phyloP scores from a whole-genome alignment of 441 rosid genomes.

The Omphalea diandra region DNA sequence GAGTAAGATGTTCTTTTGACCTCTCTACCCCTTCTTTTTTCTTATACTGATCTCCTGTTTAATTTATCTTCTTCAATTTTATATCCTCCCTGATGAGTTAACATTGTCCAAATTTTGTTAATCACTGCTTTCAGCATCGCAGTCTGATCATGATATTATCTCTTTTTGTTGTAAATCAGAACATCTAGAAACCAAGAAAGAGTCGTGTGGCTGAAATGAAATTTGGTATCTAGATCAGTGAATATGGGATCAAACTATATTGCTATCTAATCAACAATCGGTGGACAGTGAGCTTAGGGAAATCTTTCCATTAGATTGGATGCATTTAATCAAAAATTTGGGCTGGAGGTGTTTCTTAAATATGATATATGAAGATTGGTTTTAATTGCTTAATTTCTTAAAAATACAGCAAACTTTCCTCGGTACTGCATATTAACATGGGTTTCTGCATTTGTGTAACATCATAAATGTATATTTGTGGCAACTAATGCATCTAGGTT shows the following conservation, averaged over 20 bases:
- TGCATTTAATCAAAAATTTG: background rate
- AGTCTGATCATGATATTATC: background rate
- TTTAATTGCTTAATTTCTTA: background rate
- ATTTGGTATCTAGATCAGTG: slow-evolving; percentile 1
- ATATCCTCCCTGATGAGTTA: background rate
- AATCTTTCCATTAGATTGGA: background rate
- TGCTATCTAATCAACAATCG: background rate
- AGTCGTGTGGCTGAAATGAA: background rate
- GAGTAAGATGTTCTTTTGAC: slow-evolving; percentile 70
- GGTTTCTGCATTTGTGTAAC: background rate
- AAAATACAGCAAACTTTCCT: background rate
- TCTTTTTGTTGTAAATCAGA: slow-evolving; percentile 1
- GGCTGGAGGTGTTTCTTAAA: background rate
- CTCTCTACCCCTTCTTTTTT: background rate
- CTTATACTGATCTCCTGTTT: background rate
- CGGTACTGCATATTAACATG: background rate
- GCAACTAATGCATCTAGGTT: background rate
- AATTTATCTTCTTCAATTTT: background rate
- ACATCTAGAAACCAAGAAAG: background rate
- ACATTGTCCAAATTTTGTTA: background rate
- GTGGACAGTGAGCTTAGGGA: background rate
- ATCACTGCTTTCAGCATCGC: slow-evolving; percentile 4
- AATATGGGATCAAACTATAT: background rate
- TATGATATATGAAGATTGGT: background rate
- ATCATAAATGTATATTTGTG: background rate